Percentiles rank a stretch among this genome's conserved stretches.
Evolutionary conservation across 2,329 filamentous ascomycete genomes (phyloP).

Genomic region (Phialocephala sp.): DNA sequence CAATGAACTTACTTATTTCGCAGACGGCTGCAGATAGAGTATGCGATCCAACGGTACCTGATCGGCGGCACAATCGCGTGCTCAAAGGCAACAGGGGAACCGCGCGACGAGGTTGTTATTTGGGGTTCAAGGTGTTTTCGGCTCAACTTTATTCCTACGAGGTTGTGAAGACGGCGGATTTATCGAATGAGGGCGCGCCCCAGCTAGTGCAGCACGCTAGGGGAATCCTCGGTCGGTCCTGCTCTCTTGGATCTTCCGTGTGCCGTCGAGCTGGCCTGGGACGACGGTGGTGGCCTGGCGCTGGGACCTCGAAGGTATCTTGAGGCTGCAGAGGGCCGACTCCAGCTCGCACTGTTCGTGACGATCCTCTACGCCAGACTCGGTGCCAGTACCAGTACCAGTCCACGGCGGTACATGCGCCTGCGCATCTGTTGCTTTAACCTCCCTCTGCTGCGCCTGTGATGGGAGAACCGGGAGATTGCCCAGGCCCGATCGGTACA

Average conservation of each 20-base stretch:
- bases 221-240: no score
- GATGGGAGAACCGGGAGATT: slow-evolving; percentile 18
- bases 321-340: no score
- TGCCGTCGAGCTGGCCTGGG: no score
- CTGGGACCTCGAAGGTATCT: no score
- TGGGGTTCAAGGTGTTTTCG: not conserved
- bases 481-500: slow-evolving; percentile 7
- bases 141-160: slow-evolving; percentile 3
- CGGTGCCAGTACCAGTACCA: not conserved
- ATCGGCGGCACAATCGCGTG: slow-evolving; percentile 14
- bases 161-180: no score
- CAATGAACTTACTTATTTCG: slow-evolving; percentile 35
- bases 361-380: no score
- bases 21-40: slow-evolving; percentile 14
- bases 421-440: not conserved
- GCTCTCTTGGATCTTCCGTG: no score
- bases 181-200: no score
- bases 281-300: no score
- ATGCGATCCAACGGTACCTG: slow-evolving; percentile 26
- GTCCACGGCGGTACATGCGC: not conserved
- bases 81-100: not conserved
- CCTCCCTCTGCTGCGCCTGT: not conserved
- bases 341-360: not conserved
- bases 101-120: slow-evolving; percentile 10
- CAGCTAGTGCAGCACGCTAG: no score